Percentiles rank a stretch among this genome's conserved stretches.
Evolutionary conservation across 441 rosid genomes (phyloP).

Genomic region (Daphne laureola): DNA sequence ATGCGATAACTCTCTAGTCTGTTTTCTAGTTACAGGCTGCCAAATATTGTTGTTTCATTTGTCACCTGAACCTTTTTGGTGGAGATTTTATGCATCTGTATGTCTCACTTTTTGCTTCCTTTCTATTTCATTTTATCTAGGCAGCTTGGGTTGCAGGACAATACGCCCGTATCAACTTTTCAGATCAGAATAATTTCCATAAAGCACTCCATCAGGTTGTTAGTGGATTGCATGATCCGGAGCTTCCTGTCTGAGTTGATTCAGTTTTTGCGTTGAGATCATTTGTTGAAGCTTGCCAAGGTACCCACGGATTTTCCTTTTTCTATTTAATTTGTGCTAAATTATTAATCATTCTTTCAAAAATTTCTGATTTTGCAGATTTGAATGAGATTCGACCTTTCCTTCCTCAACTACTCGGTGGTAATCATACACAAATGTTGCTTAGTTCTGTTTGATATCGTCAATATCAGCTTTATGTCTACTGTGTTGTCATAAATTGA

Average conservation of each 20-base stretch:
- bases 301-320: constrained; percentile 18
- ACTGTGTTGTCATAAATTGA: too few relatives aligned
- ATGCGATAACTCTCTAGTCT: too few relatives aligned
- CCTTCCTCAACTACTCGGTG: constrained; percentile 88
- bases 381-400: constrained; percentile 85
- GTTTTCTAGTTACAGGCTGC: too few relatives aligned
- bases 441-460: too few relatives aligned
- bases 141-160: constrained; percentile 99
- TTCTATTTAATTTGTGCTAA: background rate
- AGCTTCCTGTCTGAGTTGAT: constrained; percentile 93
- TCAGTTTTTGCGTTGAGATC: constrained; percentile 89
- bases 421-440: constrained; percentile 19
- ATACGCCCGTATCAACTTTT: constrained; percentile 71
- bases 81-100: constrained; percentile 9
- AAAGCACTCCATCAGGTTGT: constrained; percentile 82
- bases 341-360: background rate
- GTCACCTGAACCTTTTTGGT: constrained; percentile 2
- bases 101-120: too few relatives aligned
- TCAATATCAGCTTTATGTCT: too few relatives aligned
- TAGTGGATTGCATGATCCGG: constrained; percentile 80
- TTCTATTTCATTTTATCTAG: constrained; percentile 16
- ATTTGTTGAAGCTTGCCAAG: constrained; percentile 86
- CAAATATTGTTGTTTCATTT: too few relatives aligned
- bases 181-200: constrained; percentile 69
- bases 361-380: constrained; percentile 35